A percentile compares a stretch with the other conserved stretches of the same genome.
phyloP scores from a whole-genome alignment of 768 basidiomycete genomes.

The Pulveroboletus sp. region DNA sequence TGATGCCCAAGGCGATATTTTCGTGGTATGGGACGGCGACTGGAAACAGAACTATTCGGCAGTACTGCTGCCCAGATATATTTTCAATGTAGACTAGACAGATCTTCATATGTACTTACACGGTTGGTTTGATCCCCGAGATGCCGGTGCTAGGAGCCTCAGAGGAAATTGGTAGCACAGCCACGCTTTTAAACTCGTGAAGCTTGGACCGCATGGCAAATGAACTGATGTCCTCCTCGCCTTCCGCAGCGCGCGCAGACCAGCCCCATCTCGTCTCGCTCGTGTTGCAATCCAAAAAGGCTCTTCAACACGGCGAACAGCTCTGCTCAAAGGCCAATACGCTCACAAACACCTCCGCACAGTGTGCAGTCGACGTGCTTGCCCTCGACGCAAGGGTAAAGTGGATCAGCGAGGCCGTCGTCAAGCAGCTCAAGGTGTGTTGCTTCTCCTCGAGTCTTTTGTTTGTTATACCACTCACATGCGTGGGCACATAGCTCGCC shows the following conservation, averaged over 20 bases:
- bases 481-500: conserved; percentile 51
- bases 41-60: too few relatives aligned
- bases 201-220: not conserved
- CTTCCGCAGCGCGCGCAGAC: conserved; percentile 24
- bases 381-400: conserved; percentile 76
- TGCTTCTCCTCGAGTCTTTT: not conserved
- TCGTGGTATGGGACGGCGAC: too few relatives aligned
- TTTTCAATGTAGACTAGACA: too few relatives aligned
- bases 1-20: too few relatives aligned
- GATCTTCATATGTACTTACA: too few relatives aligned
- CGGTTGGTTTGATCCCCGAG: too few relatives aligned
- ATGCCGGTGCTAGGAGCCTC: too few relatives aligned
- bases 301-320: conserved; percentile 71
- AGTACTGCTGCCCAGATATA: too few relatives aligned
- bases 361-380: conserved; percentile 64
- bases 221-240: conserved; percentile 18
- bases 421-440: conserved; percentile 71
- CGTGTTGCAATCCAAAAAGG: conserved; percentile 78
- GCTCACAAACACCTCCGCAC: conserved; percentile 62
- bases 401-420: conserved; percentile 71
- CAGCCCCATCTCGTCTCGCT: conserved; percentile 70
- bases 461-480: not conserved
- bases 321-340: conserved; percentile 66
- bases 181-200: conserved; percentile 1
- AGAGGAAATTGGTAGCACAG: not conserved